Evolutionary conservation across 2,329 filamentous ascomycete genomes (phyloP), one percentile per base, ranked within the genome.

Genomic region (Colletotrichum cereale): DNA sequence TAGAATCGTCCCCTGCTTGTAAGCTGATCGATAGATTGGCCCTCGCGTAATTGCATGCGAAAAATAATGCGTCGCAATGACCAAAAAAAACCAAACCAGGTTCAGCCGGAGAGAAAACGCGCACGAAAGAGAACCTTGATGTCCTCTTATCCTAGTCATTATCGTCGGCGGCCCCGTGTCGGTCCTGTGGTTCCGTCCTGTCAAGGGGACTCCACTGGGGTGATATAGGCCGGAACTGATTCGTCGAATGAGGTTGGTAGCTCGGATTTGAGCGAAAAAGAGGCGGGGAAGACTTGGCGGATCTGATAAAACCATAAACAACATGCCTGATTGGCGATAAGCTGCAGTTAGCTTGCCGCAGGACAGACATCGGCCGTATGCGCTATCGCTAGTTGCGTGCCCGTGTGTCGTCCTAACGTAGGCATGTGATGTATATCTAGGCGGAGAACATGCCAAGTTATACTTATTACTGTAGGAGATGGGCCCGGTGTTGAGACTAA

Each of bases 181-280:
- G 29, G 16, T 44, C 44, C 48, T 60, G 50, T 53, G 42, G 64
- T 26, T 63, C 61, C 12, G 18, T 38, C 11, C 21, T 34, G 7
- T 31, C 47, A 68, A 68, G 58, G 44, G 57, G 56, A 42, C 68
- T 63, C 68, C 65, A 71, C 65, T 36, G 24, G 14, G 18, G 16
- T 7, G 21, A 31, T 29, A 71, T 62, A 58, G 44, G 53, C 36
- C 47, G 26, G 44, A 24, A 31, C 12, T 40, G 16, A 31, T 12
- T 34, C 24, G 44, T 40, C 58, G 24, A 68, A 53, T 60, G 47
- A 26, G 48, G 38, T 63, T 18, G 18, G 38, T 55, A 24, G 14
- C 16, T 40, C 31, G 58, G 21, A 24, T 34, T 62, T 29, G 44
- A 62, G 44, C 44, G 60, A 62, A 48, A 50, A 36, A 16, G 29